phyloP scores from a whole-genome alignment of 306 rosid genomes.

The Trifolium dubium region DNA sequence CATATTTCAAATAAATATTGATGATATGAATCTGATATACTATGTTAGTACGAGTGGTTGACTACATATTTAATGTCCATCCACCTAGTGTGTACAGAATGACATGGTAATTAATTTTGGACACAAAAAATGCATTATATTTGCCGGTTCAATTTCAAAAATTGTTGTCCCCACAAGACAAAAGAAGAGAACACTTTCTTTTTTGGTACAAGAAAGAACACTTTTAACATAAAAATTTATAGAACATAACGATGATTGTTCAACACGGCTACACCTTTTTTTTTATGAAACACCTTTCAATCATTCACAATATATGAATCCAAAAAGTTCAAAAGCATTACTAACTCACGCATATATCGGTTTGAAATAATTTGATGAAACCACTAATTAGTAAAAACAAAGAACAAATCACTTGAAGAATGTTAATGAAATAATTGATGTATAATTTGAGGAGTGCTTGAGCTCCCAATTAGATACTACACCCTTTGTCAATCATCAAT shows the following conservation, averaged over 20 bases:
- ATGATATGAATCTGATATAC: not conserved
- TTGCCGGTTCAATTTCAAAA: not conserved
- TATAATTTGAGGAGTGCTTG: slow-evolving; percentile 30
- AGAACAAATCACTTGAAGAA: slow-evolving; percentile 26
- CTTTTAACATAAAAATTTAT: not conserved
- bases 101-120: slow-evolving; percentile 31
- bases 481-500: slow-evolving; percentile 47
- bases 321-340: slow-evolving; percentile 32
- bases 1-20: too few relatives aligned
- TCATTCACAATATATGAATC: slow-evolving; percentile 36
- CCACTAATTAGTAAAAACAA: slow-evolving; percentile 18
- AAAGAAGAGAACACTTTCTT: slow-evolving; percentile 14
- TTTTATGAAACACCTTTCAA: slow-evolving; percentile 1
- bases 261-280: not conserved
- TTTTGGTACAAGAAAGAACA: too few relatives aligned
- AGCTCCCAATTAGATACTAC: slow-evolving; percentile 34
- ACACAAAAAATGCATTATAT: not conserved
- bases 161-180: slow-evolving; percentile 38
- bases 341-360: not conserved
- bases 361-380: slow-evolving; percentile 26
- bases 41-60: slow-evolving; percentile 18
- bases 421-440: slow-evolving; percentile 13
- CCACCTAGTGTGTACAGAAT: not conserved
- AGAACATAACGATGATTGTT: slow-evolving; percentile 28
- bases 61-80: slow-evolving; percentile 31